Evolutionary conservation across 352 stramenopile species (phyloP).

Genomic region (Salisapilia sapeloensis): DNA sequence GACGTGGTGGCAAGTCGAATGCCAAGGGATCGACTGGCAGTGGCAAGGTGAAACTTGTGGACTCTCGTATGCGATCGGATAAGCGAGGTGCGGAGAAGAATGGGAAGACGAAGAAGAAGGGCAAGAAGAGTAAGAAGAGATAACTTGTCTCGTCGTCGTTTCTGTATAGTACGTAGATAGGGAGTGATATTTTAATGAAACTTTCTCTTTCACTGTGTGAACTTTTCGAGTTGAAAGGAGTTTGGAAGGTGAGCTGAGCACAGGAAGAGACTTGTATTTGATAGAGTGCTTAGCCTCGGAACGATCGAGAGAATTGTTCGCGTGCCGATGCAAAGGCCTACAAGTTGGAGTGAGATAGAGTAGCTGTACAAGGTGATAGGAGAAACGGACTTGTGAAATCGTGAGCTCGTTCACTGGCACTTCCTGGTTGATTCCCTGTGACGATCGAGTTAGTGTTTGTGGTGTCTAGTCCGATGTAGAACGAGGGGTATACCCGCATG

Average conservation of each 20-base stretch:
- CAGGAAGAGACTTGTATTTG: no score
- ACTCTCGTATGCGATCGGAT: slow-evolving; percentile 96
- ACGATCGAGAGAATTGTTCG: slow-evolving; percentile 79
- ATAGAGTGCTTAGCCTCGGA: slow-evolving; percentile 74
- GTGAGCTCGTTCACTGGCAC: slow-evolving; percentile 74
- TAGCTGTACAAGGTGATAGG: neutral
- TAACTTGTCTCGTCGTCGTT: no score
- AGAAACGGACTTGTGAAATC: slow-evolving; percentile 63
- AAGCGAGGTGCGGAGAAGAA: slow-evolving; percentile 82
- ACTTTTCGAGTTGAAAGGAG: no score
- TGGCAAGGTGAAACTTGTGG: slow-evolving; percentile 93
- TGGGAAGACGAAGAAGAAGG: slow-evolving; percentile 78
- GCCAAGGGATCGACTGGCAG: slow-evolving; percentile 33
- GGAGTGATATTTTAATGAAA: no score
- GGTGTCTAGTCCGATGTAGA: neutral
- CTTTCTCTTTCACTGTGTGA: no score
- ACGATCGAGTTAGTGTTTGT: neutral
- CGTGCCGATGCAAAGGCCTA: slow-evolving; percentile 70
- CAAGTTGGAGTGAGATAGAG: neutral
- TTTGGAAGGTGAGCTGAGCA: no score
- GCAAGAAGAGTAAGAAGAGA: no score
- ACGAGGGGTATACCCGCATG: slow-evolving; percentile 57
- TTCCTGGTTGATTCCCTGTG: slow-evolving; percentile 75
- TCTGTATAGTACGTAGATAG: no score
- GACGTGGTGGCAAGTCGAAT: slow-evolving; percentile 26